phyloP scores from a whole-genome alignment of 129 eudicot species.

The Flaveria trinervia region DNA sequence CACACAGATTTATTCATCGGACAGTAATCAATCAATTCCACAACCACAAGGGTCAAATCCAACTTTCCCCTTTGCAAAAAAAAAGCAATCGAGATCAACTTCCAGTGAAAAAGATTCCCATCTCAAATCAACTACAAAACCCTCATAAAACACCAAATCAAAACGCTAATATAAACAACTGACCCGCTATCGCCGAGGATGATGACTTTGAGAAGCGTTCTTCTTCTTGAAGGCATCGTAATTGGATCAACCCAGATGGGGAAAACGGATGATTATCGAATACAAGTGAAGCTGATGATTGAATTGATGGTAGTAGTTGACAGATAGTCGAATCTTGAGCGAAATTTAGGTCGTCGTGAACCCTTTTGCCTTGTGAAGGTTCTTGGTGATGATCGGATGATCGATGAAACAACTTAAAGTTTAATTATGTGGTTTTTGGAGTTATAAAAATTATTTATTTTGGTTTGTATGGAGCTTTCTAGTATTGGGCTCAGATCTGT shows the following conservation, averaged over 20 bases:
- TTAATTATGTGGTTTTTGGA: too few species aligned
- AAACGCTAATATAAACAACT: not conserved
- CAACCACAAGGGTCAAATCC: not conserved
- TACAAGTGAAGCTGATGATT: slow-evolving; percentile 8
- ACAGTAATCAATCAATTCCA: not conserved
- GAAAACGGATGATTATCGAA: not conserved
- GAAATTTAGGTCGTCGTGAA: not conserved
- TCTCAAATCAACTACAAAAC: slow-evolving; percentile 25
- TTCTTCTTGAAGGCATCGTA: slow-evolving; percentile 75
- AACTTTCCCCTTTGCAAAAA: slow-evolving; percentile 4
- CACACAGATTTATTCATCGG: slow-evolving; percentile 13
- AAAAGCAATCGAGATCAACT: slow-evolving; percentile 28
- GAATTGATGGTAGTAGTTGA: not conserved
- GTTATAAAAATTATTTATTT: too few species aligned
- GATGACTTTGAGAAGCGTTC: slow-evolving; percentile 88
- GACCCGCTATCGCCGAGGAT: slow-evolving; percentile 99
- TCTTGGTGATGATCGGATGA: slow-evolving; percentile 26
- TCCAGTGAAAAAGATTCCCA: not conserved
- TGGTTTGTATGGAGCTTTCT: too few species aligned
- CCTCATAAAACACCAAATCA: slow-evolving; percentile 7
- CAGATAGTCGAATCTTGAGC: slow-evolving; percentile 30
- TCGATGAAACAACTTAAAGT: slow-evolving; percentile 13
- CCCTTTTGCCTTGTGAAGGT: slow-evolving; percentile 12
- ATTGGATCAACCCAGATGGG: slow-evolving; percentile 4
- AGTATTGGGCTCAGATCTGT: too few species aligned